Evolutionary conservation across 2,329 filamentous ascomycete genomes (phyloP), one percentile per base, ranked within the genome.

Genomic region (Didymella pinodella): DNA sequence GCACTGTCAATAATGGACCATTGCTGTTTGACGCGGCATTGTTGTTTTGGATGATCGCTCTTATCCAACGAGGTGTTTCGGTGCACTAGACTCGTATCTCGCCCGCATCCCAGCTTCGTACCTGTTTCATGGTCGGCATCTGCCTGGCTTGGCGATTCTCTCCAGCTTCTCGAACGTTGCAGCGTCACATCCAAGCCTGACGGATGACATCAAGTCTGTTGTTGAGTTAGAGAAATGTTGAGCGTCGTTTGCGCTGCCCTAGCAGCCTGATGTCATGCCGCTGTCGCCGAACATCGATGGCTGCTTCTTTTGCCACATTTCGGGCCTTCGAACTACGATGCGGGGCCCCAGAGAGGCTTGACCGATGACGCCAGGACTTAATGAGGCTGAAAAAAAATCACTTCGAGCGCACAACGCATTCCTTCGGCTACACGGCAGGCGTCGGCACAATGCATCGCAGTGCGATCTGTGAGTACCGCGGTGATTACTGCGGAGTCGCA

Each of bases 291-390:
- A 31, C 28, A 44, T 48, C 26, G 41, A 60, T 34, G 43, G 44
- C 28, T 47, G 38, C 41, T 48, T 55, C 47, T 51, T 43, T 59
- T 54, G 64, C 61, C 54, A 62, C 55, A 54, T 56, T 50, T 66
- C 64, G 67, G 60, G 52, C 63, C 58, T 63, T 66, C 32, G 55
- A 55, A 47, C 28, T 47, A 20, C 34, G 44, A 53, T 68, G 67
- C 67, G 67, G 67, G 67, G 66, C 67, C 66, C 67, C 67, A 65
- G 62, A 67, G 58, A 64, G 67, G 62, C 59, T 65, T 65, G 58
- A 62, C 50, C 48, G 59, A 60, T 51, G 40, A 54, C 49, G 36
- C 38, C 38, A 34, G 40, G 47, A 40, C 20, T 55, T 34, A 26
- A 20, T 53, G 52, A 59, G 55, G 48, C 55, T 60, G 61, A 56